phyloP scores from a whole-genome alignment of 164 flowering plant genomes.

The Liriodendron chinense region DNA sequence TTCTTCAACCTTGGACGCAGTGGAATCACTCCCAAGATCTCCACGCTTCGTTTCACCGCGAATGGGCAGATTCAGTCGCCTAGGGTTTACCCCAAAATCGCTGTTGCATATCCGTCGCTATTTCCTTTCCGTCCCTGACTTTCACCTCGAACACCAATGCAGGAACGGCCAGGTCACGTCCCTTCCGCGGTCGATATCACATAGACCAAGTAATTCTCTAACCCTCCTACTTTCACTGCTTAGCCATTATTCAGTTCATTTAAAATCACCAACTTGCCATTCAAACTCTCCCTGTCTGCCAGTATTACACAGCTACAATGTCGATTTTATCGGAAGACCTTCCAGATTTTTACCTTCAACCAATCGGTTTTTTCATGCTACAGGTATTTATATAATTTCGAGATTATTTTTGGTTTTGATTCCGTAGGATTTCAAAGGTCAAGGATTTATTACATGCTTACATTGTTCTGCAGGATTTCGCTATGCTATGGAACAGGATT shows the following conservation, averaged over 20 bases:
- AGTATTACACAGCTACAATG: constrained; percentile 36
- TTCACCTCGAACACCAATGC: not conserved
- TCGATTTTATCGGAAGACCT: constrained; percentile 11
- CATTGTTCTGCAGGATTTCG: constrained; percentile 30
- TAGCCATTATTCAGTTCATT: not conserved
- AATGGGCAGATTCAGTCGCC: constrained; percentile 12
- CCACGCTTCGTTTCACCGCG: not conserved
- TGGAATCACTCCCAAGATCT: not conserved
- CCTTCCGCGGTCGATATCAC: not conserved
- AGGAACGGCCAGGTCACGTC: not conserved
- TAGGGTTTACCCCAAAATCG: constrained; percentile 5
- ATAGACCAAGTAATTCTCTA: not conserved
- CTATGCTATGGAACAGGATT: constrained; percentile 36
- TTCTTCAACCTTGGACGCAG: not conserved
- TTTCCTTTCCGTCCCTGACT: not conserved
- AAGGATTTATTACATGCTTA: not conserved
- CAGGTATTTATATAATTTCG: constrained; percentile 35
- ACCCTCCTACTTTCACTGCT: not conserved
- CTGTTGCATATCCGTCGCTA: constrained; percentile 5
- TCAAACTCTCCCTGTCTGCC: constrained; percentile 3
- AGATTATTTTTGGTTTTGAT: not conserved
- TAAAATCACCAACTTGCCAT: not conserved
- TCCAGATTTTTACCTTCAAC: constrained; percentile 12
- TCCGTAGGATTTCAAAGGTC: not conserved
- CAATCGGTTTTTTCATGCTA: constrained; percentile 55